Base-by-base conservation (phyloP, 306 rosid genomes). In the Abrus precatorius region DNA sequence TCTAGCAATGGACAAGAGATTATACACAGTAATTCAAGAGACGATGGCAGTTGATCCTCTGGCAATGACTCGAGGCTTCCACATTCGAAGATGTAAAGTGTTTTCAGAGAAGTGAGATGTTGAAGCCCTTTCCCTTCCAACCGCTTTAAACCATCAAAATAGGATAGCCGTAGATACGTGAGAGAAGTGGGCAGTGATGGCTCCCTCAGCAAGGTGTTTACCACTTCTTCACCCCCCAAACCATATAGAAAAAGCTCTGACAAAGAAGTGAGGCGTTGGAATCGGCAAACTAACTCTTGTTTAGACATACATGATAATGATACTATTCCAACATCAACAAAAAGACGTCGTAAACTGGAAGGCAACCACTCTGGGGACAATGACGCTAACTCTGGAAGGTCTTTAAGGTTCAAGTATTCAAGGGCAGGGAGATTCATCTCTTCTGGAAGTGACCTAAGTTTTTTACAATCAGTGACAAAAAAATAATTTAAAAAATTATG, bases 1-100 rank as follows among this genome's bases (percentile, higher is more conserved):
- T 68, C 74, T 5, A 68, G 74, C 29, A 68, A 68, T 44, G 74
- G 56, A 45, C 74, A 45, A 4, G n/a, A n/a, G n/a, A n/a, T n/a
- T 27, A 45, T 1, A 47, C 38, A 29, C 10, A 69, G 74, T 10
- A 68, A 9, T 68, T 0, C 41, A 68, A 68, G 74, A 68, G 74
- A 68, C 41, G 9, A 30, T 45, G 74, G 74, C 36, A 68, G 56
- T 3, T 28, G 74, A 68, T 45, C 56, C 7, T 68, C 74, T 10
- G 74, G 56, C 33, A 45, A 44, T 40, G 74, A 68, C 34, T 43
- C 74, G 28, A 68, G 13, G 38, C 41, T 45, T 5, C 56, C 56
- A 45, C 74, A 68, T 3, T 68, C 3, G 41, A 10, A 3, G 11
- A 68, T 68, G 40, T 48, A 9, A 4, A 69, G 29, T 14, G 10